A percentile compares a stretch with the other conserved stretches of the same genome.
Conservation (phyloP, 2,329 filamentous ascomycete genomes). For the Xylaria arbuscula region DNA sequence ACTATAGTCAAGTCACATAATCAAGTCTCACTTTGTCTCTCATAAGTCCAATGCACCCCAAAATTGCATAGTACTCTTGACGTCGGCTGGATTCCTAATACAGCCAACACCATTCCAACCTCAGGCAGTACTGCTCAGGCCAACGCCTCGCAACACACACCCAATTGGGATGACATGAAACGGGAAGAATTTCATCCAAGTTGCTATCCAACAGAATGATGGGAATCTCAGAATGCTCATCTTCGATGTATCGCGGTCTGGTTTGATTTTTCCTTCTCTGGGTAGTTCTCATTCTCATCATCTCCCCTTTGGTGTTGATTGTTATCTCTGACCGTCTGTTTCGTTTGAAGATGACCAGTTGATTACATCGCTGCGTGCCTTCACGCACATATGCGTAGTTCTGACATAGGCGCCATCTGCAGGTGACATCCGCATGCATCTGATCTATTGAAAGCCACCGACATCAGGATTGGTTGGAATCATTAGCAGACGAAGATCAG, state of each 20-base stretch:
- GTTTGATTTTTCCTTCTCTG: neutral
- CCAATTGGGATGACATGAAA: neutral
- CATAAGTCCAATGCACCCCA: neutral
- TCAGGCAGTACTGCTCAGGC: too few relatives aligned
- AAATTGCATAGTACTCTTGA: neutral
- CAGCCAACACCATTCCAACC: too few relatives aligned
- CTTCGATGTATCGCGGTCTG: neutral
- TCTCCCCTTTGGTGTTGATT: neutral
- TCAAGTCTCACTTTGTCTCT: neutral
- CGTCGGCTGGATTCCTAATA: neutral
- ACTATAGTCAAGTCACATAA: too few relatives aligned
- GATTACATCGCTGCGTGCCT: neutral
- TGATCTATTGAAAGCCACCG: conserved; percentile 29
- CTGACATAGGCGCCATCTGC: neutral
- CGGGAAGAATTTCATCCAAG: neutral
- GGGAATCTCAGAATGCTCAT: neutral
- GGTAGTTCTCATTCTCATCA: neutral
- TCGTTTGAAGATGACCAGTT: neutral
- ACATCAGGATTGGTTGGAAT: neutral
- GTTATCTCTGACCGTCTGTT: neutral
- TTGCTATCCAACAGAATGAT: neutral
- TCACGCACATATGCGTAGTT: neutral
- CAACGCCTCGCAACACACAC: neutral
- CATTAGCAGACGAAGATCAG: conserved; percentile 12
- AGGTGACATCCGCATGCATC: conserved; percentile 3